Evolutionary conservation across 179 eudicot genomes (phyloP).

Genomic region (Pouteria campechiana): DNA sequence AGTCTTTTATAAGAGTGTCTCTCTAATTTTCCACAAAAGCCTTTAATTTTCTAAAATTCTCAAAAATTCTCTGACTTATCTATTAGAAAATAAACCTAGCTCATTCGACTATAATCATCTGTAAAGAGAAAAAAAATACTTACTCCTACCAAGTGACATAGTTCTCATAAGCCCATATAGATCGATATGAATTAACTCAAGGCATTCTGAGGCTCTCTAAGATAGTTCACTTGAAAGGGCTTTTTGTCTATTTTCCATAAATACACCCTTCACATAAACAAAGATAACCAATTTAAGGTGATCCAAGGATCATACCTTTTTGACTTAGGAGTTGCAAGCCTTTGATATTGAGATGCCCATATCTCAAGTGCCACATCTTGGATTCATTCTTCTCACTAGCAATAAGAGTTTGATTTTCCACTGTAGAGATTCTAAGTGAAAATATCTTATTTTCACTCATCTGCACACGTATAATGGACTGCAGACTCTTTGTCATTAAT

Average conservation of each 20-base stretch:
- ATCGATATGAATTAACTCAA: not conserved
- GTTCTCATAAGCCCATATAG: not conserved
- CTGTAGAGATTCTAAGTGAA: not conserved
- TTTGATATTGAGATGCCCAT: not conserved
- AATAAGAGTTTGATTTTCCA: not conserved
- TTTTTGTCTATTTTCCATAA: not conserved
- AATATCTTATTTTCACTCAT: not conserved
- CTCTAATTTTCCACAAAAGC: constrained; percentile 6
- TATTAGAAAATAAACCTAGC: constrained; percentile 4
- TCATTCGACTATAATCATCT: constrained; percentile 2
- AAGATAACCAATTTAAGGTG: not conserved
- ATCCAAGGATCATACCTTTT: not conserved
- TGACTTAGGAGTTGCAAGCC: not conserved
- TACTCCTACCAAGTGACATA: not conserved
- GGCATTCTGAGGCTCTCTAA: not conserved
- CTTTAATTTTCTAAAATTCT: not conserved
- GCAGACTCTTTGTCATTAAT: not conserved
- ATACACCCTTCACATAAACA: not conserved
- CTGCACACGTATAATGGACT: not conserved
- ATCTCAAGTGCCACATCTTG: not conserved
- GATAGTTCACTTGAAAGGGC: no score
- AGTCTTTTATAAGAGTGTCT: not conserved
- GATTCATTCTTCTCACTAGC: not conserved
- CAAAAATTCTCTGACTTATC: not conserved
- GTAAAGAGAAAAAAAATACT: constrained; percentile 1